phyloP scores from a whole-genome alignment of 306 rosid genomes.

The Castanea crenata region DNA sequence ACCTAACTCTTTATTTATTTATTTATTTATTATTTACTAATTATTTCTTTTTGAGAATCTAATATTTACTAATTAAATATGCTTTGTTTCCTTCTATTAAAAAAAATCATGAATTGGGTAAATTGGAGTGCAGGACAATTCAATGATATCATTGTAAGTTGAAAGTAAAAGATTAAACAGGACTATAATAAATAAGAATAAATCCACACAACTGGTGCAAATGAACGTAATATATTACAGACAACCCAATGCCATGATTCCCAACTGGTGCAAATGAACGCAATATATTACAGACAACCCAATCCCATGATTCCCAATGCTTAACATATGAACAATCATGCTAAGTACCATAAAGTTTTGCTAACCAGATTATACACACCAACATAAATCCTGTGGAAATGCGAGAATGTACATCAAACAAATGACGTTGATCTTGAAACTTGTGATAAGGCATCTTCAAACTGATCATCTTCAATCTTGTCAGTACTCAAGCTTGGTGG shows the following conservation, averaged over 20 bases:
- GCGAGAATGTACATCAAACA: constrained; percentile 35
- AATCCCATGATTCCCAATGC: not conserved
- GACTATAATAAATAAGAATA: too few relatives aligned
- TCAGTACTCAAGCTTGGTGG: constrained; percentile 76
- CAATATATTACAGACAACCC: not conserved
- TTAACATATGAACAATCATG: not conserved
- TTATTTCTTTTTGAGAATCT: too few relatives aligned
- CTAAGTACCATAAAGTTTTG: not conserved
- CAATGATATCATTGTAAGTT: too few relatives aligned
- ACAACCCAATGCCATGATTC: not conserved
- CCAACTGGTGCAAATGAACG: not conserved
- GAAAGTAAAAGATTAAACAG: too few relatives aligned
- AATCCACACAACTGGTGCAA: not conserved
- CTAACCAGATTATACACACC: not conserved
- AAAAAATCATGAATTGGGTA: too few relatives aligned
- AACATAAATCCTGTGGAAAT: not conserved
- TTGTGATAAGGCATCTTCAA: constrained; percentile 72
- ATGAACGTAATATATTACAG: not conserved
- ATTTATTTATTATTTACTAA: too few relatives aligned
- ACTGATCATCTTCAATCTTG: constrained; percentile 58
- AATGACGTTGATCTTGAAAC: constrained; percentile 51
- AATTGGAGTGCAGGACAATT: too few relatives aligned
- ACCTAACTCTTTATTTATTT: too few relatives aligned
- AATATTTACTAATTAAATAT: too few relatives aligned
- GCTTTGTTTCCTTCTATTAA: too few relatives aligned